Conservation (phyloP, 345 rosid species). For the Aquilaria yunnanensis region DNA sequence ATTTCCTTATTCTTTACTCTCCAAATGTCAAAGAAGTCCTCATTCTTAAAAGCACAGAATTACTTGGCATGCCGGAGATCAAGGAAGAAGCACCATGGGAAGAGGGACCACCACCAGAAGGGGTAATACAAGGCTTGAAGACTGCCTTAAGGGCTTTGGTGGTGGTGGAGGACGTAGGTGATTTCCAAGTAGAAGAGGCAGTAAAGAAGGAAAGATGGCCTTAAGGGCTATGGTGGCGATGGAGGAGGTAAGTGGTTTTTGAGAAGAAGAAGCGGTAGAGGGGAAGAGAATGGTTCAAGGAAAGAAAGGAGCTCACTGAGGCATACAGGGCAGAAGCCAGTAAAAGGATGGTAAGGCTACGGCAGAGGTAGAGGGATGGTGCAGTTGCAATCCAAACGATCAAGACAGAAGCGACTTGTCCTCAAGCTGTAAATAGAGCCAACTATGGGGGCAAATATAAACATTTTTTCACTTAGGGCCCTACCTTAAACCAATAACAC, state of each 20-base stretch:
- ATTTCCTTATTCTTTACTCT: conserved; percentile 43
- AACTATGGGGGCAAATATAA: no score
- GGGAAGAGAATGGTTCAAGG: conserved; percentile 39
- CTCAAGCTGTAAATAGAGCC: no score
- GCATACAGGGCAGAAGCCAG: conserved; percentile 93
- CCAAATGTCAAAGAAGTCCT: conserved; percentile 67
- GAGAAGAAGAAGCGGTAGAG: background rate
- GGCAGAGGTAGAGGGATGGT: conserved; percentile 88
- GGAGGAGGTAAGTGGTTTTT: no score
- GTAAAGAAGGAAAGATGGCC: conserved; percentile 4
- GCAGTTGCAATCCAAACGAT: conserved; percentile 33
- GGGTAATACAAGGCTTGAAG: conserved; percentile 52
- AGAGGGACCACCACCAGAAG: conserved; percentile 18
- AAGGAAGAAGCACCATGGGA: conserved; percentile 40
- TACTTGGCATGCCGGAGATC: conserved; percentile 93
- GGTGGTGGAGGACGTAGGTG: conserved; percentile 42
- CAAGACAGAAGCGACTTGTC: no score
- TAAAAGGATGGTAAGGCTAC: conserved; percentile 78
- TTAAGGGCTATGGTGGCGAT: no score
- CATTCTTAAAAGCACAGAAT: conserved; percentile 85
- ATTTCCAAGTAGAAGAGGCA: conserved; percentile 43
- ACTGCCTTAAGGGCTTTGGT: conserved; percentile 42
- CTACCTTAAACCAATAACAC: no score
- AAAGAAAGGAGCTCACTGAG: conserved; percentile 90
- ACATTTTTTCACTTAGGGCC: no score